Evolutionary conservation across 2,329 filamentous ascomycete species (phyloP).

Genomic region (Fusarium compactum): DNA sequence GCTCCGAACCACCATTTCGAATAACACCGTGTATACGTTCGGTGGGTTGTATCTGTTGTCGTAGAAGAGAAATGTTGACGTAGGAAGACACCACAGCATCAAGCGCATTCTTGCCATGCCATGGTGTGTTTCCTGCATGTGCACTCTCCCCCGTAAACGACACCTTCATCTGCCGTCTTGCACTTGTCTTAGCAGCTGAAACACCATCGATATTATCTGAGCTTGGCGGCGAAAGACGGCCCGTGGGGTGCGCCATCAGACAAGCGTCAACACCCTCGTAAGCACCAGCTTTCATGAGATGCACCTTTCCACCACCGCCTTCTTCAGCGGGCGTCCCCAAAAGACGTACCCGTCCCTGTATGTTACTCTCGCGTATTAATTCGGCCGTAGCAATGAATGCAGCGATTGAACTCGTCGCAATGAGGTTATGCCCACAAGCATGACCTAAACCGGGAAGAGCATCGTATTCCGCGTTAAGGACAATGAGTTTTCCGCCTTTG

Average conservation of each 20-base stretch:
- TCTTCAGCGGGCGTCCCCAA: constrained; percentile 66
- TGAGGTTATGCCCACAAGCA: constrained; percentile 35
- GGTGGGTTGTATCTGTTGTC: constrained; percentile 67
- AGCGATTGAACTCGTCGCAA: constrained; percentile 31
- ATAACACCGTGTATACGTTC: constrained; percentile 65
- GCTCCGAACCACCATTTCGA: constrained; percentile 62
- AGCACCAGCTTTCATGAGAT: constrained; percentile 58
- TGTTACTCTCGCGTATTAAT: not conserved
- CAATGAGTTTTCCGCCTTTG: constrained; percentile 19
- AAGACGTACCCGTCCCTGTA: constrained; percentile 13
- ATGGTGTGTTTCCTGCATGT: constrained; percentile 68
- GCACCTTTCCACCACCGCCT: constrained; percentile 64
- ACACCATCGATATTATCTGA: constrained; percentile 47
- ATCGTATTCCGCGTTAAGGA: constrained; percentile 39
- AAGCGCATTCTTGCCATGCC: constrained; percentile 70
- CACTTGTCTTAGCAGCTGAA: constrained; percentile 59
- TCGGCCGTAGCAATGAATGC: constrained; percentile 36
- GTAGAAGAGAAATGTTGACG: constrained; percentile 62
- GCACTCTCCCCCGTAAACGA: constrained; percentile 67
- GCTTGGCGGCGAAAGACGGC: constrained; percentile 3
- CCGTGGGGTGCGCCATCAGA: constrained; percentile 48
- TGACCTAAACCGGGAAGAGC: constrained; percentile 31
- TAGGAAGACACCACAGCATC: constrained; percentile 66
- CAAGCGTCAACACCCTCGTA: constrained; percentile 53
- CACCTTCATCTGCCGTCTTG: constrained; percentile 63